These are phyloP conservation scores for Penicillium simplicissimum DNA, from an alignment of 495 filamentous ascomycete species.

Conservation along the genomic window DNA sequence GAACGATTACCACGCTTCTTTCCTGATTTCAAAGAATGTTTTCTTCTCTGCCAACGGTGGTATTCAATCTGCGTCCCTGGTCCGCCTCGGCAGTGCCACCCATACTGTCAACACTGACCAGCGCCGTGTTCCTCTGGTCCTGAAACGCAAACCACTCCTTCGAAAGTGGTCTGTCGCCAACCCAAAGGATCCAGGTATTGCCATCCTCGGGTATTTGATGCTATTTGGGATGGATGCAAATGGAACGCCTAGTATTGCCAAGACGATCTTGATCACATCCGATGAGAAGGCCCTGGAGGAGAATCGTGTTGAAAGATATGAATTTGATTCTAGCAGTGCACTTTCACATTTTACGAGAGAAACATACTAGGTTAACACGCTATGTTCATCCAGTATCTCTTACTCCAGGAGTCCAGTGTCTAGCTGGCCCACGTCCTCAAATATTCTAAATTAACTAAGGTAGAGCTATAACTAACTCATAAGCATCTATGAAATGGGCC, in stretches of 20 bases:
- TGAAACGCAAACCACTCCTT: neutral
- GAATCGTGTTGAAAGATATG: too few species aligned
- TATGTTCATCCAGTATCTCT: too few species aligned
- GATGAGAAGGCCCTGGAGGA: neutral
- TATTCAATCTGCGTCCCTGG: constrained; percentile 30
- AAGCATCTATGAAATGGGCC: too few species aligned
- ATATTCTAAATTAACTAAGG: too few species aligned
- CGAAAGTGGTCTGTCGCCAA: neutral
- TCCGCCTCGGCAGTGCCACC: constrained; percentile 51
- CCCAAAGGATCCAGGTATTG: constrained; percentile 47
- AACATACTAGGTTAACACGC: too few species aligned
- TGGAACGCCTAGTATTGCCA: constrained; percentile 50
- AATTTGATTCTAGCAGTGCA: too few species aligned
- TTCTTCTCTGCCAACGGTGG: constrained; percentile 14
- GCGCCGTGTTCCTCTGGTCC: constrained; percentile 47
- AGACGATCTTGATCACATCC: neutral
- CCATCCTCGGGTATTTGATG: constrained; percentile 59
- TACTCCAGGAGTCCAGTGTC: too few species aligned
- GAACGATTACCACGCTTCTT: neutral
- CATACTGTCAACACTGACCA: constrained; percentile 64
- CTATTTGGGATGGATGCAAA: constrained; percentile 51
- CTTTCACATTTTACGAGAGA: too few species aligned
- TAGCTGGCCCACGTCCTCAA: too few species aligned
- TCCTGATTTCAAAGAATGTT: constrained; percentile 31
- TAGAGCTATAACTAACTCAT: too few species aligned